Base-by-base conservation (phyloP, 164 flowering plant species). In the Magnolia officinalis region DNA sequence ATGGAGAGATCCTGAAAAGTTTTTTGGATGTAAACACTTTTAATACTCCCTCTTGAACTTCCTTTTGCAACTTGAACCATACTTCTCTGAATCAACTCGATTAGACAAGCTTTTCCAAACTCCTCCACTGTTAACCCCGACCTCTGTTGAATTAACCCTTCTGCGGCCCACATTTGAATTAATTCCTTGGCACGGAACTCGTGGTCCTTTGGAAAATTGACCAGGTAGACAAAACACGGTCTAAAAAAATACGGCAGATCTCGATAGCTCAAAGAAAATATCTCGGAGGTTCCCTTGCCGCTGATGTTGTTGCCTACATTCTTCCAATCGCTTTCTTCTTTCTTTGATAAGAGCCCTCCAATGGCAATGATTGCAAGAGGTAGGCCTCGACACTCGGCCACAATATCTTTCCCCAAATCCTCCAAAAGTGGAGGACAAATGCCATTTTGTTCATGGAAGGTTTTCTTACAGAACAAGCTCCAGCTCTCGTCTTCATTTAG, bases 191-290 rank as follows among this genome's bases (percentile, higher is more conserved):
- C 58, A n/a, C 8, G 1, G 58, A 70, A 29, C 9, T 6, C 20
- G 2, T 8, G n/a, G 16, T 70, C 72, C 49, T 70, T 52, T 1
- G 72, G 72, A 8, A 45, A 70, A 8, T 14, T 9, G 19, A 11
- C 20, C 3, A 45, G 8, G 7, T 49, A 20, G 14, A 70, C 18
- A 8, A 70, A 70, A 21, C 72, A 70, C 24, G 21, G 4, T 21
- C 20, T 70, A 4, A 70, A 4, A 2, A 45, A 18, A 8, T 45
- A 70, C 0, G 72, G 72, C 21, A 70, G 19, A 70, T 70, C 72
- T 14, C 0, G 1, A 3, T 70, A 70, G 21, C 81, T 67, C 65
- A 79, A 55, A 72, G 75, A 45, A 11, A 76, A 59, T 45, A 72
- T n/a, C n/a, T n/a, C n/a, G n/a, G n/a, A n/a, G n/a, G n/a, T n/a